Conservation (phyloP, 805 yeast species). For the Candida khao-thaluensis region DNA sequence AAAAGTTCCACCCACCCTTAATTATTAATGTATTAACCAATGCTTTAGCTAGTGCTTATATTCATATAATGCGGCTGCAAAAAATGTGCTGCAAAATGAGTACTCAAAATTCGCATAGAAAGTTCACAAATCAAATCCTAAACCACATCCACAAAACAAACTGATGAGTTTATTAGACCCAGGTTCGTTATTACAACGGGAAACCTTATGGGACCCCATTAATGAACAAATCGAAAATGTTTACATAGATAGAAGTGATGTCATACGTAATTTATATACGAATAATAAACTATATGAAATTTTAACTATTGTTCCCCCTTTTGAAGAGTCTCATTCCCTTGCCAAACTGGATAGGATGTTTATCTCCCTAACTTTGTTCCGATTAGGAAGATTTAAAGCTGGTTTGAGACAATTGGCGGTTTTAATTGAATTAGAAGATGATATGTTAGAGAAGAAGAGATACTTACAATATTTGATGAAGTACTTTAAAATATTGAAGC, state of each 20-base stretch:
- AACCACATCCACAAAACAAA: too few relatives aligned
- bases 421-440: conserved; percentile 23
- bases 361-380: conserved; percentile 20
- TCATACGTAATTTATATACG: conserved; percentile 6
- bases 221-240: too few relatives aligned
- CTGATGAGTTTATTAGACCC: too few relatives aligned
- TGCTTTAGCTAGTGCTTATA: background rate
- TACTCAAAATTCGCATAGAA: too few relatives aligned
- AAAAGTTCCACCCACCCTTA: too few relatives aligned
- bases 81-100: too few relatives aligned
- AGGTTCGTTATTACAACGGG: too few relatives aligned
- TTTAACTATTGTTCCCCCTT: conserved; percentile 14
- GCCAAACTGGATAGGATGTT: conserved; percentile 17
- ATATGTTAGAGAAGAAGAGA: conserved; percentile 15
- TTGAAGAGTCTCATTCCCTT: conserved; percentile 7
- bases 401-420: conserved; percentile 26
- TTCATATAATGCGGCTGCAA: too few relatives aligned
- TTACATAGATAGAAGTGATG: background rate
- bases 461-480: conserved; percentile 15
- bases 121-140: too few relatives aligned
- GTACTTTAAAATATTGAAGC: conserved; percentile 15
- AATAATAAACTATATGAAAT: conserved; percentile 18
- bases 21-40: background rate
- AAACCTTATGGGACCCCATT: too few relatives aligned
- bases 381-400: conserved; percentile 23